Conservation (phyloP, 129 eudicot genomes). For the Escallonia rubra region DNA sequence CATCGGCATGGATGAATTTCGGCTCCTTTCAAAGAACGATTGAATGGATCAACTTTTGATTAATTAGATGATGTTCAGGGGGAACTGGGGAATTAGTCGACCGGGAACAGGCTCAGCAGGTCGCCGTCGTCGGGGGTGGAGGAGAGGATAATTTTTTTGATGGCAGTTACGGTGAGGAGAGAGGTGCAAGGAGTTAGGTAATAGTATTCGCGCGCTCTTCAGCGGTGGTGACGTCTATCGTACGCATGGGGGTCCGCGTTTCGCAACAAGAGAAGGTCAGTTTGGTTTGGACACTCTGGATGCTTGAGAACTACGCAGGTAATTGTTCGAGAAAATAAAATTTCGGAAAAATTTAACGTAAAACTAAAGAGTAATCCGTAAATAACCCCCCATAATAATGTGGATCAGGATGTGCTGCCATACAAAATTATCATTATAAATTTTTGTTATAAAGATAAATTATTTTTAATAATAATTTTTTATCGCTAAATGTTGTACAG, state of each 20-base stretch:
- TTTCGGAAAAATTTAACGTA: no score
- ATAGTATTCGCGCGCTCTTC: slow-evolving; percentile 13
- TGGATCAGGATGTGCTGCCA: no score
- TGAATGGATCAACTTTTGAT: not conserved
- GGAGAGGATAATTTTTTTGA: not conserved
- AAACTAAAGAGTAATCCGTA: no score
- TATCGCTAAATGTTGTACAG: no score
- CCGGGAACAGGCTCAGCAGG: no score
- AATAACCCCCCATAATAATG: no score
- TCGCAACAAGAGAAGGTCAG: not conserved
- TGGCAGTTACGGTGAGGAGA: not conserved
- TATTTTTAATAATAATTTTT: no score
- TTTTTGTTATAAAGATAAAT: no score
- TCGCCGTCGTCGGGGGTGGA: not conserved
- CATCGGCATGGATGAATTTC: slow-evolving; percentile 20
- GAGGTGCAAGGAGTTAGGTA: not conserved
- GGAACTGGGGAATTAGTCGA: not conserved
- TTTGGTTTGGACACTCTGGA: not conserved
- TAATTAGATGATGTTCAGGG: not conserved
- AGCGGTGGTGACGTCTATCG: not conserved
- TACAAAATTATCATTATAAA: no score
- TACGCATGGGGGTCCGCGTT: not conserved
- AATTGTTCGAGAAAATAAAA: no score
- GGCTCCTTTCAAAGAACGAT: not conserved
- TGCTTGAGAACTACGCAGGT: no score